Conservation (phyloP, 2,329 filamentous ascomycete species). For the Colletotrichum filicis region DNA sequence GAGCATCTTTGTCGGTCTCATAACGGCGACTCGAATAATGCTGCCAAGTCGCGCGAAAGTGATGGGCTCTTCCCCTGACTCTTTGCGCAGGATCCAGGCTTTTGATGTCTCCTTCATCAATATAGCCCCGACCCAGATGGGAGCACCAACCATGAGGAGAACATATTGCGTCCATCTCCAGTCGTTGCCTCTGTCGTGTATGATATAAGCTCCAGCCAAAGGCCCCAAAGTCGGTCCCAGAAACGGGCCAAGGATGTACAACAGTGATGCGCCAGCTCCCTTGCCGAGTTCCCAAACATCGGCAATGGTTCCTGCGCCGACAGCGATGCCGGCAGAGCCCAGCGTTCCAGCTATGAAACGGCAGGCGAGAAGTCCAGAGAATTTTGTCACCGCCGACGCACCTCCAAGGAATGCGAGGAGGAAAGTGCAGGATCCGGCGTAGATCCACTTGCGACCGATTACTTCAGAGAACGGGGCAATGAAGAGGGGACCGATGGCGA, state of each 20-base stretch:
- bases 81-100: conserved; percentile 24
- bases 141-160: conserved; percentile 35
- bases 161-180: conserved; percentile 41
- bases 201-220: conserved; percentile 65
- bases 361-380: conserved; percentile 77
- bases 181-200: conserved; percentile 23
- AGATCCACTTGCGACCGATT: conserved; percentile 75
- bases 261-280: conserved; percentile 75
- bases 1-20: conserved; percentile 36
- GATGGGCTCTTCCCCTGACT: conserved; percentile 12
- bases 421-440: conserved; percentile 73
- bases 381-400: conserved; percentile 70
- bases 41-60: not conserved
- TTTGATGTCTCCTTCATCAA: conserved; percentile 31
- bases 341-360: conserved; percentile 76
- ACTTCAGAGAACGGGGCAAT: conserved; percentile 80
- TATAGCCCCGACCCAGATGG: conserved; percentile 5
- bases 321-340: conserved; percentile 78
- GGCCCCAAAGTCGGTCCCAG: conserved; percentile 53
- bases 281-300: conserved; percentile 71
- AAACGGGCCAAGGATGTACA: conserved; percentile 79
- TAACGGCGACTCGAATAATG: conserved; percentile 8
- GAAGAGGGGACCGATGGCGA: conserved; percentile 82
- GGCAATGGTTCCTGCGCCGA: conserved; percentile 79
- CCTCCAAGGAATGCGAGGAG: conserved; percentile 75